These are phyloP conservation scores for Candolleomyces efflorescens DNA, from an alignment of 768 basidiomycete species.

Conservation along the genomic window DNA sequence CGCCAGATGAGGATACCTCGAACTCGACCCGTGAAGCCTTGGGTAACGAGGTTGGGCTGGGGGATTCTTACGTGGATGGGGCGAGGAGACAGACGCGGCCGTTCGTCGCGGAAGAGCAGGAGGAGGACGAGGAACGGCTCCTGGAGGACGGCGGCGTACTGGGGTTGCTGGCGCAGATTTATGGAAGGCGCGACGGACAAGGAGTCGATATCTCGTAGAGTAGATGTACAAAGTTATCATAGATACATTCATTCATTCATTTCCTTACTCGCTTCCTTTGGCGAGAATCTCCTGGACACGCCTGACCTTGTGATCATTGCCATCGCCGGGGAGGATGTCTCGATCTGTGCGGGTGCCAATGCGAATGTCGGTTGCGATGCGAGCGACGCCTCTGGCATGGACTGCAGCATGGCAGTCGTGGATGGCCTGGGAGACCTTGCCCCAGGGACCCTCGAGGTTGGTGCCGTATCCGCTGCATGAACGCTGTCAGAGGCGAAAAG, in stretches of 20 bases:
- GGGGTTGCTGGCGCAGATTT: constrained; percentile 84
- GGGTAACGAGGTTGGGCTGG: constrained; percentile 46
- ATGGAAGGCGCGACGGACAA: constrained; percentile 56
- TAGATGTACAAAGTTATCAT: background rate
- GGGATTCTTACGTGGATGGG: constrained; percentile 76
- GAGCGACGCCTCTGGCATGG: constrained; percentile 68
- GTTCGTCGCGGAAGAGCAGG: constrained; percentile 45
- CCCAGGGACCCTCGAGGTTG: constrained; percentile 89
- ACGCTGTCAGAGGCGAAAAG: background rate
- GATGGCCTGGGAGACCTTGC: constrained; percentile 77
- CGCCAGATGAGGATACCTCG: constrained; percentile 10
- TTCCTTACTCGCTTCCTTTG: constrained; percentile 20
- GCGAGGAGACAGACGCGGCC: constrained; percentile 31
- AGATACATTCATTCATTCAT: background rate
- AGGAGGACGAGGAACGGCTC: constrained; percentile 56
- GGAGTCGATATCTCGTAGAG: constrained; percentile 34
- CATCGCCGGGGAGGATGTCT: constrained; percentile 56
- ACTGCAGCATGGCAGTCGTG: constrained; percentile 89
- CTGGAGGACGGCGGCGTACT: constrained; percentile 81
- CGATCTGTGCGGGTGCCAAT: constrained; percentile 87
- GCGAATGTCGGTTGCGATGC: constrained; percentile 89
- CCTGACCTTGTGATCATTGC: constrained; percentile 75
- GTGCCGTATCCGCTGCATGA: constrained; percentile 80
- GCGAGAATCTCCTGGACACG: constrained; percentile 79
- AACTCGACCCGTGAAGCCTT: constrained; percentile 7